Conservation (phyloP, 441 rosid species). For the Populus tomentosa region DNA sequence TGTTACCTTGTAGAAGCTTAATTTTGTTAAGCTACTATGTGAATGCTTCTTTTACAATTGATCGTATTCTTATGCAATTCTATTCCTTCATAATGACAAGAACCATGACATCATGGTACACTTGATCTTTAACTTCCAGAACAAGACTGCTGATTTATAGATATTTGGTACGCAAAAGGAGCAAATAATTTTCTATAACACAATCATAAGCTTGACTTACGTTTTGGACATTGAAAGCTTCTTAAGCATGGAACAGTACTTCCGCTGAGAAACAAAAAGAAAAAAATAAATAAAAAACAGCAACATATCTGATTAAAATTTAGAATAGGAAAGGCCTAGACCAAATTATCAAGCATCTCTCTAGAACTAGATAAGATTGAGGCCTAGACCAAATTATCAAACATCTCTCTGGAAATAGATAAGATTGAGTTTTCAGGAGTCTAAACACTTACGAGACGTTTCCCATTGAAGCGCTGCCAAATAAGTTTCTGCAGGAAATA, state of each 20-base stretch:
- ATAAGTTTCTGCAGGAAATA: constrained; percentile 39
- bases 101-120: no score
- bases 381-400: not conserved
- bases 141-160: no score
- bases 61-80: no score
- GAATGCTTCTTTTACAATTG: no score
- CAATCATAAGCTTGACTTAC: constrained; percentile 30
- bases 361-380: not conserved
- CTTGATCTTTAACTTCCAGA: no score
- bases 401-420: not conserved
- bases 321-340: not conserved
- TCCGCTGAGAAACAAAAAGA: constrained; percentile 16
- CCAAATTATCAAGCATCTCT: not conserved
- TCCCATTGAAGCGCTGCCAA: constrained; percentile 38
- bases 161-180: no score
- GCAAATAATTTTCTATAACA: not conserved
- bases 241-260: constrained; percentile 17
- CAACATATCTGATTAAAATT: not conserved
- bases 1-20: no score
- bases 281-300: not conserved
- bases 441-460: constrained; percentile 31
- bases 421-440: not conserved
- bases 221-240: constrained; percentile 12
- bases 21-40: no score
- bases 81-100: no score